Base-by-base conservation (phyloP, 805 yeast species). In the Saccharomycopsis javanensis region DNA sequence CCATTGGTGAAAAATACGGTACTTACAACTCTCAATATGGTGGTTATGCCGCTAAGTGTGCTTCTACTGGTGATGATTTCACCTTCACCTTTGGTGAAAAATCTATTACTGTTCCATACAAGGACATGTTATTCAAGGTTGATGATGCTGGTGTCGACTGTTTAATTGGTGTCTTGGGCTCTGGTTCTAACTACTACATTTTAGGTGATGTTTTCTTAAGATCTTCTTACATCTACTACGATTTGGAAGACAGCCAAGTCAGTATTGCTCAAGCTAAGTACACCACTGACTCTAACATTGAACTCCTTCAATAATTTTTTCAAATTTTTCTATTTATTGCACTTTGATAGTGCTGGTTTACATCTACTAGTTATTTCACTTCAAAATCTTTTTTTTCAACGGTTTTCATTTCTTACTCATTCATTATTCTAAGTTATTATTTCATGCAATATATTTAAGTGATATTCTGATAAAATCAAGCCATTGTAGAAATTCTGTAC, bases 221-320 rank as follows among this genome's bases (percentile, higher is more conserved):
- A 54, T 75, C 79, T 57, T 83, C 84, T 1, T 85, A 83, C 67
- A 75, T 81, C 28, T 88, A 83, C 15, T 83, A 78, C 67, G 85
- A 86, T 67, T 69, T 83, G 54, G 87, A 81, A 33, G 77, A 77
- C 64, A 69, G 69, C 51, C 75, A 79, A 63, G 71, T 85, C 38
- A 80, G 86, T 3, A 62, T 85, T 65, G 87, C 82, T 23, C 79
- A 77, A 65, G 78, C 76, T 33, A 46, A 45, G 31, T 56, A 45
- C 55, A 55, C 54, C 7, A 59, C 55, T 34, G 56, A 55, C 6
- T 58, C 63, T 11, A 60, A 65, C 27, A 62, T 68, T 42, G 67
- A 68, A 37, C 61, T 64, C 10, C 63, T 67, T 34, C 48, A 15
- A 55, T 38, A 42, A 20, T 13, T 16, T 42, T n/a, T 23, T 10